These are phyloP conservation scores for Calonectria pseudoreteaudii DNA, from an alignment of 2,329 filamentous ascomycete species.

Conservation along the genomic window DNA sequence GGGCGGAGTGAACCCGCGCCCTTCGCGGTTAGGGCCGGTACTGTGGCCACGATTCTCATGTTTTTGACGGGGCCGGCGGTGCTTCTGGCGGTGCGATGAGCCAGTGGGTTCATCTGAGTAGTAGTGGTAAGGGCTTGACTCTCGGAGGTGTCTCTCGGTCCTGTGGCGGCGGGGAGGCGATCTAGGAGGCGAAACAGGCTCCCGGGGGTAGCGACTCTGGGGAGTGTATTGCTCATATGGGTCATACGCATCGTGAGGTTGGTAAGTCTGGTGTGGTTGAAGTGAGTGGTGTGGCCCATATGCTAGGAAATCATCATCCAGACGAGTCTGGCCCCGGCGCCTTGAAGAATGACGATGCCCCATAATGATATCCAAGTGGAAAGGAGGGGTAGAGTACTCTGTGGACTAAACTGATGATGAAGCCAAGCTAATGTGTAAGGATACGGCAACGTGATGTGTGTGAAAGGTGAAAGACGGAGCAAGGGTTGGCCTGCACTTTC, in stretches of 20 bases:
- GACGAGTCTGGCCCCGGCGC: conserved; percentile 39
- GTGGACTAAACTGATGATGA: not conserved
- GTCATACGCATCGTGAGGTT: conserved; percentile 17
- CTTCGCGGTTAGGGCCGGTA: conserved; percentile 28
- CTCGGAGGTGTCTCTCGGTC: conserved; percentile 36
- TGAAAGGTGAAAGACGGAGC: not conserved
- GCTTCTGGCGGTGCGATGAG: conserved; percentile 20
- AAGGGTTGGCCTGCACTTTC: not conserved
- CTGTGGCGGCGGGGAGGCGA: conserved; percentile 39
- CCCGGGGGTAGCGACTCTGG: conserved; percentile 22
- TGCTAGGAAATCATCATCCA: conserved; percentile 40
- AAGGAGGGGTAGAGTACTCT: not conserved
- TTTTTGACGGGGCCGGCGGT: conserved; percentile 25
- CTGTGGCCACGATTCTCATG: conserved; percentile 39
- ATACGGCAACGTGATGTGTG: conserved; percentile 1
- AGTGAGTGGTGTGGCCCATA: conserved; percentile 26
- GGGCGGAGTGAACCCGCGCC: conserved; percentile 31
- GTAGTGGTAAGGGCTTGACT: conserved; percentile 28
- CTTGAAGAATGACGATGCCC: conserved; percentile 38
- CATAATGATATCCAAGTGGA: conserved; percentile 31
- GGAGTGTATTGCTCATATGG: conserved; percentile 34
- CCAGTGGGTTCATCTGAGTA: conserved; percentile 31
- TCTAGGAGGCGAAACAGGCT: conserved; percentile 6
- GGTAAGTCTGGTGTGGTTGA: not conserved
- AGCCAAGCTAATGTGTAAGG: not conserved